Evolutionary conservation across 805 yeast genomes (phyloP).

Genomic region (Candida takata): DNA sequence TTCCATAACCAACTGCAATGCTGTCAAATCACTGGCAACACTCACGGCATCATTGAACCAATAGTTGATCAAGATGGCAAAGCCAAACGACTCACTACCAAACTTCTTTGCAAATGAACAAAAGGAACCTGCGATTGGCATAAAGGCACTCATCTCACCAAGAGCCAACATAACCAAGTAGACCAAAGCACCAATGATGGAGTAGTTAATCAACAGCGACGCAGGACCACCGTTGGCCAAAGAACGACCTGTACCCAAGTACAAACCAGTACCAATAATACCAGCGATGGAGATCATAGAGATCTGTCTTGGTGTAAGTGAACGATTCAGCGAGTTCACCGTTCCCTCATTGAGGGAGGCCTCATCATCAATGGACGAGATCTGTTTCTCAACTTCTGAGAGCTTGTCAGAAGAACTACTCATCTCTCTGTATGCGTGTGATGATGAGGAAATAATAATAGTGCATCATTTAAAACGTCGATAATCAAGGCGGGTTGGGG

Average conservation of each 20-base stretch:
- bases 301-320: constrained; percentile 41
- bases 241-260: constrained; percentile 47
- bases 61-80: constrained; percentile 31
- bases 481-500: no score
- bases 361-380: background rate
- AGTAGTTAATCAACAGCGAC: constrained; percentile 15
- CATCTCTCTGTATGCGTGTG: no score
- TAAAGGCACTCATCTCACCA: constrained; percentile 53
- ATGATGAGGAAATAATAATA: no score
- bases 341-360: constrained; percentile 5
- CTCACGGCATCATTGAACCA: constrained; percentile 35
- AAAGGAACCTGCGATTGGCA: constrained; percentile 53
- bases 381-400: background rate
- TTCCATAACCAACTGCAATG: constrained; percentile 47
- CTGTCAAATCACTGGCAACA: constrained; percentile 50
- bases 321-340: constrained; percentile 23
- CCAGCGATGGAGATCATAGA: constrained; percentile 79
- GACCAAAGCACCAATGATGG: constrained; percentile 47
- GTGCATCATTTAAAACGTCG: no score
- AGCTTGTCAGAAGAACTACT: background rate
- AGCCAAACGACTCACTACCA: constrained; percentile 43
- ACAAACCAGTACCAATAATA: constrained; percentile 69
- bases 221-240: constrained; percentile 38
- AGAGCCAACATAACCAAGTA: constrained; percentile 52
- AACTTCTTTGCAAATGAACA: constrained; percentile 46